These are phyloP conservation scores for Fusarium miscanthi DNA, from an alignment of 2,329 filamentous ascomycete species.

Conservation along the genomic window DNA sequence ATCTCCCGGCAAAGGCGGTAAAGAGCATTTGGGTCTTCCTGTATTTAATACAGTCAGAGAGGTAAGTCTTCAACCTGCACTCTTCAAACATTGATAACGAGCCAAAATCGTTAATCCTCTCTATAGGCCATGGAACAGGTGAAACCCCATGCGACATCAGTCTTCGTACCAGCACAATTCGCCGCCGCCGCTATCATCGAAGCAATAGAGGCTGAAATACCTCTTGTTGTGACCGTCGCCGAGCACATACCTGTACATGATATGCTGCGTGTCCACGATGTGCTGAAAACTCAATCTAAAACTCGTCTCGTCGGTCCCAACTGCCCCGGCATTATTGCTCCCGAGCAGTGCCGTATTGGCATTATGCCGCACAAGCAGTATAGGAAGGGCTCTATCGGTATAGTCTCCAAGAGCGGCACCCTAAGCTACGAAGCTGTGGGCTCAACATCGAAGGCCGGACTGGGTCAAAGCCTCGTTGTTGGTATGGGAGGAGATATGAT, in stretches of 20 bases:
- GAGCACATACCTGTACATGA: slow-evolving; percentile 85
- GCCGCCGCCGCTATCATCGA: slow-evolving; percentile 77
- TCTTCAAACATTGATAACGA: background rate
- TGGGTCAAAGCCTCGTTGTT: slow-evolving; percentile 81
- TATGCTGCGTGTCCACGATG: slow-evolving; percentile 75
- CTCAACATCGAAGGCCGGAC: slow-evolving; percentile 75
- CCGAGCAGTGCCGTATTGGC: slow-evolving; percentile 68
- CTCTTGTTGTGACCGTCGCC: slow-evolving; percentile 80
- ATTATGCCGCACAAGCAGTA: slow-evolving; percentile 57
- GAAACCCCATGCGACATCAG: slow-evolving; percentile 73
- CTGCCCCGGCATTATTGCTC: slow-evolving; percentile 82
- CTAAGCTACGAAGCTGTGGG: slow-evolving; percentile 84
- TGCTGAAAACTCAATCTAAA: slow-evolving; percentile 76
- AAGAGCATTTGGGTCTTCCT: slow-evolving; percentile 49
- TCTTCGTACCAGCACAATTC: slow-evolving; percentile 77
- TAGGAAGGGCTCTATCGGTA: slow-evolving; percentile 72
- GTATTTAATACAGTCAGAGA: slow-evolving; percentile 52
- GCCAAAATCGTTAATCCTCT: rapidly evolving
- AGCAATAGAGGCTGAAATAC: slow-evolving; percentile 81
- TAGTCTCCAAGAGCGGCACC: slow-evolving; percentile 82
- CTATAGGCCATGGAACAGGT: slow-evolving; percentile 49
- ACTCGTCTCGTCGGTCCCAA: slow-evolving; percentile 82
- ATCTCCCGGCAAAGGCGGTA: slow-evolving; percentile 51
- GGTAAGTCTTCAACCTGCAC: slow-evolving; percentile 20
- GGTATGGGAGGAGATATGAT: slow-evolving; percentile 82